A percentile compares a stretch with the other conserved stretches of the same genome.
phyloP scores from a whole-genome alignment of 352 stramenopile species.

The Plasmopara halstedii region DNA sequence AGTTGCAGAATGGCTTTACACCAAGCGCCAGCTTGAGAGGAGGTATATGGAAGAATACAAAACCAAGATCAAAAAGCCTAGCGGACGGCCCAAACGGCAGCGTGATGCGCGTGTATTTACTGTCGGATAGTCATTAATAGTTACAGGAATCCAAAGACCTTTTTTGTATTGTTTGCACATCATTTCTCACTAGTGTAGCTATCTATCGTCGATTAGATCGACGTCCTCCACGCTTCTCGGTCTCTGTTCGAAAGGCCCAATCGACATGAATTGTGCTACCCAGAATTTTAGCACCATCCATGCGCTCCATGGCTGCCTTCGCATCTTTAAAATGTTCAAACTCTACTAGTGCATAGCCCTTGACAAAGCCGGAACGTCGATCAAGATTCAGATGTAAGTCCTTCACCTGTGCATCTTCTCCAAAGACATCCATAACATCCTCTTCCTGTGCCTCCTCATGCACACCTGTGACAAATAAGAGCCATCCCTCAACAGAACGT shows the following conservation, averaged over 20 bases:
- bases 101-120: constrained; percentile 71
- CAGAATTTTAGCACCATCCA: constrained; percentile 90
- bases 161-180: neutral
- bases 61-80: constrained; percentile 82
- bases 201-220: constrained; percentile 45
- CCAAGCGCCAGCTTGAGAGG: constrained; percentile 62
- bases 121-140: constrained; percentile 28
- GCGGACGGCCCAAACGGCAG: constrained; percentile 62
- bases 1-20: constrained; percentile 51
- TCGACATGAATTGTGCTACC: constrained; percentile 86
- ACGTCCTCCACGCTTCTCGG: constrained; percentile 20
- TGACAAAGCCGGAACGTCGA: constrained; percentile 92
- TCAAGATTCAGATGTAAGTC: constrained; percentile 96
- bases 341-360: constrained; percentile 94
- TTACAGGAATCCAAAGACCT: neutral
- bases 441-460: constrained; percentile 96
- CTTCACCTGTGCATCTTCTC: constrained; percentile 92
- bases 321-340: constrained; percentile 89
- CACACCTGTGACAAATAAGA: constrained; percentile 93
- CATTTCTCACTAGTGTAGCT: neutral
- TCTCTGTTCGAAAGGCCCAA: constrained; percentile 89
- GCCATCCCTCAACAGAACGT: constrained; percentile 93
- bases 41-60: constrained; percentile 79
- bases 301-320: constrained; percentile 84
- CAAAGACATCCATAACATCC: constrained; percentile 93